Base-by-base conservation (phyloP, 768 basidiomycete genomes). In the Naematelia aurantialba region DNA sequence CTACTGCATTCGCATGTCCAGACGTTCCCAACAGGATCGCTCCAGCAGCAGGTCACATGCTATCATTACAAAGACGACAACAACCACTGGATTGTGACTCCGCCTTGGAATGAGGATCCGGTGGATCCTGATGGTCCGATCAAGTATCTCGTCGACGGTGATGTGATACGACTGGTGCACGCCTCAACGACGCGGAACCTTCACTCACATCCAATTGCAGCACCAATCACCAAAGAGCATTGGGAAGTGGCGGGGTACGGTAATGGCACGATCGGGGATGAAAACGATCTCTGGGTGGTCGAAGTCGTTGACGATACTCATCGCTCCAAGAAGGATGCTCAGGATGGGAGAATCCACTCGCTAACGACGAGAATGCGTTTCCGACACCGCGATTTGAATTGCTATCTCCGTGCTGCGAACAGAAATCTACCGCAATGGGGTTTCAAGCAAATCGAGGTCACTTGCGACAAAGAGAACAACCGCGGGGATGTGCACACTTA, bases 51-150 rank as follows among this genome's bases (percentile, higher is more conserved):
- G 78, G 86, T 98, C 2, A 98, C 96, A 0, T 99, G 96, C 78
- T 99, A 98, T 76, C 96, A 99, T 79, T 98, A 99, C 84, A 97
- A 96, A 79, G 96, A 98, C 73, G 85, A 87, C 49, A 99, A 99
- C 82, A 99, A 99, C 79, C 82, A 97, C 46, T 98, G 91, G 88
- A 69, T 79, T 17, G 74, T 98, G 64, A 80, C 86, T 1, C 91
- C 91, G 4, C 81, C 80, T 0, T 97, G 94, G 96, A 84, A 87
- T 30, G 84, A 87, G 60, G 82, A 90, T 67, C 84, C 83, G 3
- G 82, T 88, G 52, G 84, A 82, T 52, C 82, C 83, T 4, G 79
- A 80, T 17, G 70, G 67, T 31, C 65, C 65, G 5, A 78, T 97
- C 53, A 81, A 81, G 45, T 97, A 80, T 81, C 80, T 98, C 60